Evolutionary conservation across 306 rosid genomes (phyloP).

Genomic region (Oxytropis ochrocephala): DNA sequence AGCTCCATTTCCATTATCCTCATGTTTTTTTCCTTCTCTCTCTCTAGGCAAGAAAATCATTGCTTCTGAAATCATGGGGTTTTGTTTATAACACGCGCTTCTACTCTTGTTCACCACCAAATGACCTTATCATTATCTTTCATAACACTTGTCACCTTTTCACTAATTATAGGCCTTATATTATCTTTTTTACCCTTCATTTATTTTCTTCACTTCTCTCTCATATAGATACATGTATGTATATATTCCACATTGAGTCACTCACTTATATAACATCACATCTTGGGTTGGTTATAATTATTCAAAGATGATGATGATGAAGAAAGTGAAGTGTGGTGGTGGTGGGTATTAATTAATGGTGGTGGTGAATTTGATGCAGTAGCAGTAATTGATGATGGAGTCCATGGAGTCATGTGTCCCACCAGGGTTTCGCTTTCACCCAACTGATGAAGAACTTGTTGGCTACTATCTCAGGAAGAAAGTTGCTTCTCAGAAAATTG

Average conservation of each 20-base stretch:
- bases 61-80: constrained; percentile 46
- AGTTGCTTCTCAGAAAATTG: constrained; percentile 87
- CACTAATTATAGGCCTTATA: constrained; percentile 17
- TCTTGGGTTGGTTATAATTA: constrained; percentile 33
- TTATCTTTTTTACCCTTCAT: constrained; percentile 18
- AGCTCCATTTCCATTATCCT: constrained; percentile 1
- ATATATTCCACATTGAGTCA: too few relatives aligned
- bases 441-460: constrained; percentile 94
- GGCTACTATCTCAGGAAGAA: constrained; percentile 91
- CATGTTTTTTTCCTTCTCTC: constrained; percentile 28
- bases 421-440: constrained; percentile 96
- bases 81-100: constrained; percentile 72
- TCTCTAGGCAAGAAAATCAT: constrained; percentile 22
- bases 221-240: neutral
- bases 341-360: constrained; percentile 27
- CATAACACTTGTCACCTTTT: constrained; percentile 72
- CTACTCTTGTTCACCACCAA: constrained; percentile 66
- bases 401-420: constrained; percentile 85
- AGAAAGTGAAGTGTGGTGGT: constrained; percentile 18
- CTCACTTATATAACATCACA: constrained; percentile 3
- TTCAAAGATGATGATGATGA: constrained; percentile 40
- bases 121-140: constrained; percentile 72
- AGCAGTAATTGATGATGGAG: constrained; percentile 11
- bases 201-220: neutral
- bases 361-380: constrained; percentile 89